Base-by-base conservation (phyloP, 1,284 basidiomycete genomes). In the Papiliotrema flavescens region DNA sequence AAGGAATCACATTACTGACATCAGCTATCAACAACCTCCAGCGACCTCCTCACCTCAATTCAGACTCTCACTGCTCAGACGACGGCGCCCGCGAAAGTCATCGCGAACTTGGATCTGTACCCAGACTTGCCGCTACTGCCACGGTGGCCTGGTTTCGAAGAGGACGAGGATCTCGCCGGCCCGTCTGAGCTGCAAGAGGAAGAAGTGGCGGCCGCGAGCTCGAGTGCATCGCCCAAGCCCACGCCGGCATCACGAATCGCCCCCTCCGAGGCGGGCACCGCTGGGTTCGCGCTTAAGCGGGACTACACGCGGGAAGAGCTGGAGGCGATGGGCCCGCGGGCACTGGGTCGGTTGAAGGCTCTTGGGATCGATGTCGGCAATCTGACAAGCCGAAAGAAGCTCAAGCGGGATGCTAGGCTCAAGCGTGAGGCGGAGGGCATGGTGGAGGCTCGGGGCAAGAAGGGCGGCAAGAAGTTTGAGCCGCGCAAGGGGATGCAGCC, bases 121-220 rank as follows among this genome's bases (percentile, higher is more conserved):
- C 63, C 65, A 22, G 57, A 73, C 40, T 59, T 77, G 5, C 52
- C 65, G 9, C 65, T 76, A 35, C 62, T 69, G 24, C 75, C 75
- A 9, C 66, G 72, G 55, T 76, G 74, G 74, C 68, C 68, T 15
- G 72, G 73, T 3, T 47, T 71, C 24, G 75, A 76, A 52, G 75
- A 75, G 51, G 75, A 74, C 52, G 71, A 72, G 23, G 74, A 71
- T 35, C 51, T 63, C 5, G 61, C 63, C 28, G 61, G 60, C 3
- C 54, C 67, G 3, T 37, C 19, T 26, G 48, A 43, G 24, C 40
- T 32, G 47, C 54, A 34, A 46, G 55, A 37, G 53, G 53, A n/a
- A 49, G 52, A 19, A 42, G 36, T 7, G 51, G 23, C 17, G 17
- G n/a, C 34, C 48, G 37, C 41, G 34, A n/a, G 8, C 19, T 24